A percentile compares a stretch with the other conserved stretches of the same genome.
phyloP scores from a whole-genome alignment of 2,329 filamentous ascomycete species.

The Fusarium tupiense region DNA sequence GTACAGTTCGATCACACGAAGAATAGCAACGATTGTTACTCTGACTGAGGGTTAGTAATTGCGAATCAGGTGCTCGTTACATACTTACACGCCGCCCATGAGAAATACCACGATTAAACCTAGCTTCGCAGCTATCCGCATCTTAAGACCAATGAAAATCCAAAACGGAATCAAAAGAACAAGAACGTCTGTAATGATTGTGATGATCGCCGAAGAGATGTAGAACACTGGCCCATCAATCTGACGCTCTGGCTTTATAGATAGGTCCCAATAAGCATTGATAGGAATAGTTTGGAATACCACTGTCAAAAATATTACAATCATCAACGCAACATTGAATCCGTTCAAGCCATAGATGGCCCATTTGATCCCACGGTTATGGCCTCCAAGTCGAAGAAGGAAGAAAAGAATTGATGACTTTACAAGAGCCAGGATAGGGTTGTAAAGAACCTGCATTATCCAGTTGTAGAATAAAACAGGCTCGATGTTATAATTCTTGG shows the following conservation, averaged over 20 bases:
- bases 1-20: constrained; percentile 45
- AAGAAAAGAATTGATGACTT: constrained; percentile 59
- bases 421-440: constrained; percentile 56
- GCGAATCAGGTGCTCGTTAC: accelerated
- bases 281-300: constrained; percentile 55
- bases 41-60: constrained; percentile 13
- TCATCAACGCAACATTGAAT: constrained; percentile 40
- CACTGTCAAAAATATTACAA: constrained; percentile 50
- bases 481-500: constrained; percentile 20
- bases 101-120: constrained; percentile 53
- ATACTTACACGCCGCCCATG: constrained; percentile 50
- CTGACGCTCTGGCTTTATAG: constrained; percentile 7
- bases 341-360: constrained; percentile 49
- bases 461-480: constrained; percentile 37
- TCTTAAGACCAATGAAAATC: constrained; percentile 54
- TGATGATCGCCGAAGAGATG: constrained; percentile 49
- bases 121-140: constrained; percentile 48
- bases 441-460: constrained; percentile 50
- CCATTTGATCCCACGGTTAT: constrained; percentile 39
- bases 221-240: constrained; percentile 49
- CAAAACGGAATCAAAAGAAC: constrained; percentile 52
- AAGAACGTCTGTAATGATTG: constrained; percentile 54
- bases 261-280: constrained; percentile 46
- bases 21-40: constrained; percentile 46
- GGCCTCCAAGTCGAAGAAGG: constrained; percentile 51